Evolutionary conservation across 2,329 filamentous ascomycete species (phyloP), one percentile per base, ranked within the genome.

Genomic region (Colletotrichum brevisporum): DNA sequence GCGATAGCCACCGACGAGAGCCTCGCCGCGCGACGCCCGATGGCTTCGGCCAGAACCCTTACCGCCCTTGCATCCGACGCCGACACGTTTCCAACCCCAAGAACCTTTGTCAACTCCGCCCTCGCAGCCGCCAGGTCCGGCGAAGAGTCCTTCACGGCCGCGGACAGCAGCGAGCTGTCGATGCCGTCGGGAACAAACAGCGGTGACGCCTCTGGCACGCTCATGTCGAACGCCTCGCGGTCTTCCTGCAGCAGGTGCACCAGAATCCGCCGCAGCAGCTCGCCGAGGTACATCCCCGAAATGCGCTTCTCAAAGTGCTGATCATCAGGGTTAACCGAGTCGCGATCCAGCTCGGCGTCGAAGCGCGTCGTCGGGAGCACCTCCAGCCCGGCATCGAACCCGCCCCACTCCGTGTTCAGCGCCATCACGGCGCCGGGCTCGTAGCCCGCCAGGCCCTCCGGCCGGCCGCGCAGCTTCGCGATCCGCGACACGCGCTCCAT

Each of bases 281-380:
- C 93, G 15, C 92, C 92, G 58, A 95, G 79, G 79, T 95, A 95
- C 89, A 95, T 92, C 71, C 92, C 92, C 0, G 91, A 93, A n/a
- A 94, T 88, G 47, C 91, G 89, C 82, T 95, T 95, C 80, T 95
- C 92, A 72, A 94, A 94, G 87, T 94, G 93, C 75, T 95, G 92
- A 59, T 92, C 88, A 12, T 91, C 91, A 0, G 91, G 92, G 76
- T 95, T 94, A 71, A 89, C 86, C 61, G 89, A 92, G 55, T 89
- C 88, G 13, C 80, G 81, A 76, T 95, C 92, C 16, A 95, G 84
- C 60, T 86, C 84, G 41, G 82, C 77, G 76, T 95, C 92, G 76
- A 92, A 94, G 2, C 84, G 80, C 0, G 92, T 94, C 71, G 86
- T 88, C 10, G 92, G 92, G n/a, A 94, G 82, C 6, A 92, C 90